Evolutionary conservation across 495 filamentous ascomycete species (phyloP).

Genomic region (Terfezia boudieri): DNA sequence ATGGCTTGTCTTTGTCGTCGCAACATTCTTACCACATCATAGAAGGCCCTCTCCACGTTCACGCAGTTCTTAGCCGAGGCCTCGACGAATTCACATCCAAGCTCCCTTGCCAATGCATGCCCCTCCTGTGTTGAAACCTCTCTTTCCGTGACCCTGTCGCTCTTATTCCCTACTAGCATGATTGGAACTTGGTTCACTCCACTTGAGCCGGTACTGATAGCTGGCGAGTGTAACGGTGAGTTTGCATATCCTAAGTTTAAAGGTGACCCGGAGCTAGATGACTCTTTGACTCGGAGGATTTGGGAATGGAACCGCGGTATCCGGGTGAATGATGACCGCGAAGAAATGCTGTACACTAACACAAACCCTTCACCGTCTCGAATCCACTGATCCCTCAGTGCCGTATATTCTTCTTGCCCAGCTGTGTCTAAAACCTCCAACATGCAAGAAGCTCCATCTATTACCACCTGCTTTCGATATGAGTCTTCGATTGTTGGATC

Average conservation of each 20-base stretch:
- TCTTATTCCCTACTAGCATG: slow-evolving; percentile 98
- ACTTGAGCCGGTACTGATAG: slow-evolving; percentile 22
- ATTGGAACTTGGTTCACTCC: slow-evolving; percentile 50
- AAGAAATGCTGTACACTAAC: slow-evolving; percentile 94
- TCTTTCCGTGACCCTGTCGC: slow-evolving; percentile 81
- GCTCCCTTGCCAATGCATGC: slow-evolving; percentile 67
- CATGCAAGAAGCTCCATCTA: slow-evolving; percentile 93
- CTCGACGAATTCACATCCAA: slow-evolving; percentile 94
- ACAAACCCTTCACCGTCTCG: slow-evolving; percentile 94
- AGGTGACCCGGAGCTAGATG: slow-evolving; percentile 49
- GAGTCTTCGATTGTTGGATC: slow-evolving; percentile 96
- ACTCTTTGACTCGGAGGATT: slow-evolving; percentile 93
- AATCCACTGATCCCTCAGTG: slow-evolving; percentile 94
- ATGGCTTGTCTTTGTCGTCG: slow-evolving; percentile 48
- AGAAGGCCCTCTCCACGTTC: slow-evolving; percentile 97
- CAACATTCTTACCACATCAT: slow-evolving; percentile 82
- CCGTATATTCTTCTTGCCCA: slow-evolving; percentile 98
- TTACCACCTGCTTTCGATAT: slow-evolving; percentile 95
- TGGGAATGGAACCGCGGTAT: slow-evolving; percentile 92
- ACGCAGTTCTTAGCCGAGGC: slow-evolving; percentile 98
- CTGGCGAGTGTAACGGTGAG: slow-evolving; percentile 14
- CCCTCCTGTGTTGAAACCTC: slow-evolving; percentile 96
- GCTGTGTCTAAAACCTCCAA: slow-evolving; percentile 95
- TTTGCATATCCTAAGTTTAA: slow-evolving; percentile 33
- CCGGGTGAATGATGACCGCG: slow-evolving; percentile 76